These are phyloP conservation scores for Hyaloscypha hepaticicola DNA, from an alignment of 495 filamentous ascomycete species.

Conservation along the genomic window DNA sequence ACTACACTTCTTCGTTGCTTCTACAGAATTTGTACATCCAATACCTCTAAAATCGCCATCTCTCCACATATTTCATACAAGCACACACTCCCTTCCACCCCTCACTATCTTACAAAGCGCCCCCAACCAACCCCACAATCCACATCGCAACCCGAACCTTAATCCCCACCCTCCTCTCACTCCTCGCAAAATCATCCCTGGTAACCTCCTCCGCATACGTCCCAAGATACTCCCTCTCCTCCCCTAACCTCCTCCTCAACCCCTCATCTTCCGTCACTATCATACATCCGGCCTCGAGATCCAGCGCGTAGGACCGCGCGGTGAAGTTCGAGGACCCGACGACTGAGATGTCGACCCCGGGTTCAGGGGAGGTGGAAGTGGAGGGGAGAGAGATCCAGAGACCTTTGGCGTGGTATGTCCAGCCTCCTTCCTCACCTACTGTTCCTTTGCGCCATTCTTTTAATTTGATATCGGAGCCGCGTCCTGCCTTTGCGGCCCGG, in stretches of 20 bases:
- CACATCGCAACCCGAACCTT: conserved; percentile 88
- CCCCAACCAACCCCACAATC: conserved; percentile 74
- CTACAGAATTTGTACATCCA: too few species aligned
- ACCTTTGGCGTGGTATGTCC: conserved; percentile 98
- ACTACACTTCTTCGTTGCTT: too few species aligned
- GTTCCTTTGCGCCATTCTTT: conserved; percentile 88
- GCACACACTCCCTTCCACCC: background rate
- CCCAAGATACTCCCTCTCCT: conserved; percentile 77
- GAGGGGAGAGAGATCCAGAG: conserved; percentile 75
- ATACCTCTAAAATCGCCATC: too few species aligned
- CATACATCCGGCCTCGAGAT: conserved; percentile 82
- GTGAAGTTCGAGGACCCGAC: conserved; percentile 97
- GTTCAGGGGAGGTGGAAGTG: background rate
- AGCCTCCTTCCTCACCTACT: conserved; percentile 75
- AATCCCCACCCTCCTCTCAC: conserved; percentile 79
- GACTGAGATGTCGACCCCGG: conserved; percentile 70
- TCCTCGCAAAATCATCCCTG: conserved; percentile 71
- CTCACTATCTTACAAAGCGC: conserved; percentile 52
- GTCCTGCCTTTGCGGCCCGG: conserved; percentile 58
- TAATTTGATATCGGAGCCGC: conserved; percentile 62
- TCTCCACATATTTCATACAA: background rate
- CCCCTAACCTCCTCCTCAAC: conserved; percentile 68
- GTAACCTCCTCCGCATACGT: conserved; percentile 64
- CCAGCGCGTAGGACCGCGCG: conserved; percentile 84
- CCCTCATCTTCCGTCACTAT: conserved; percentile 78